Evolutionary conservation across 257 asterid genomes (phyloP), one percentile per base, ranked within the genome.

Genomic region (Paulownia fortunei): DNA sequence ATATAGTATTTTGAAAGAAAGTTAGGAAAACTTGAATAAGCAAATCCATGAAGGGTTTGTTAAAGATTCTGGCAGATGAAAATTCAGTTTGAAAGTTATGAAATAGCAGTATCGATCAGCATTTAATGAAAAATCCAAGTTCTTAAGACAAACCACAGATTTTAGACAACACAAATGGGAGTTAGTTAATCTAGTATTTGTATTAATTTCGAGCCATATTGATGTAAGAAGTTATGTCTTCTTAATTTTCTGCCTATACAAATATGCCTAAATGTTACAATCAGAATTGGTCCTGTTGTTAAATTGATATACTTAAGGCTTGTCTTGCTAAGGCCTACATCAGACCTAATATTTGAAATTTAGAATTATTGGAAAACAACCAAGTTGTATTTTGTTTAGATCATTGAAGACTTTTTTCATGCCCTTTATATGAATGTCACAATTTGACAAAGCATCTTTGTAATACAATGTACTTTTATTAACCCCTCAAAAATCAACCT

Each of bases 251-350:
- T 67, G 12, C 24, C 30, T 65, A n/a, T n/a, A n/a, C n/a, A n/a
- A n/a, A n/a, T n/a, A n/a, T n/a, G n/a, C n/a, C n/a, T n/a, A n/a
- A n/a, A n/a, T n/a, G n/a, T n/a, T n/a, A n/a, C n/a, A n/a, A n/a
- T n/a, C n/a, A n/a, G n/a, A n/a, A 60, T 26, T 16, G 11, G 11
- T 30, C 23, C 8, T 59, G 23, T 47, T 61, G 12, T 13, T 41
- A 62, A 62, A 49, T 12, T 49, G 9, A 46, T 30, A 10, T 61
- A 27, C 13, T 62, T 62, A 46, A 11, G 61, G 30, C 72, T 74
- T 18, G 47, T 74, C 70, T 60, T 72, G 39, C 34, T 16, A 59
- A 41, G 69, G 21, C 76, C 49, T 11, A 18, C 19, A 44, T 74
- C n/a, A 72, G 32, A 18, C 62, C 79, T 60, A 44, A 51, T 0